These are phyloP conservation scores for Neonectria magnoliae DNA, from an alignment of 2,329 filamentous ascomycete genomes.

Conservation along the genomic window DNA sequence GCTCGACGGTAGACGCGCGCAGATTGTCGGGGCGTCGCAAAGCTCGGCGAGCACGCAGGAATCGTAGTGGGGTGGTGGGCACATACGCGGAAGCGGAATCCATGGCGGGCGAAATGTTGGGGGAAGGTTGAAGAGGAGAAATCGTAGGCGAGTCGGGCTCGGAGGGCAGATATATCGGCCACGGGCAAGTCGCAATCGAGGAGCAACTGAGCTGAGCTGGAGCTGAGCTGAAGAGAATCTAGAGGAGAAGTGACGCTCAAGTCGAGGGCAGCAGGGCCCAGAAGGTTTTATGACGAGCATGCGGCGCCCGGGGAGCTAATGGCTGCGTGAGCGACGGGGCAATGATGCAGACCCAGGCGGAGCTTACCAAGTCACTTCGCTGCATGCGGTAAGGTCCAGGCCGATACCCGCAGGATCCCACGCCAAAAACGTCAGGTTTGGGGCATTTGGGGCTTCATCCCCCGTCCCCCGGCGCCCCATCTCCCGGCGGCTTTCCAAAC, in stretches of 20 bases:
- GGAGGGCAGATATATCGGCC: slow-evolving; percentile 22
- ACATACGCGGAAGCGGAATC: slow-evolving; percentile 36
- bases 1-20: slow-evolving; percentile 1
- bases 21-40: slow-evolving; percentile 28
- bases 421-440: slow-evolving; percentile 22
- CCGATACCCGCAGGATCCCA: slow-evolving; percentile 21
- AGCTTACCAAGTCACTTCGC: slow-evolving; percentile 34
- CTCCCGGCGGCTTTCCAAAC: slow-evolving; percentile 20
- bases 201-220: slow-evolving; percentile 24
- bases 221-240: slow-evolving; percentile 33
- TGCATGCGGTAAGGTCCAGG: slow-evolving; percentile 28
- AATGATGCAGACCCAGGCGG: slow-evolving; percentile 41
- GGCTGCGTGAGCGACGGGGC: slow-evolving; percentile 41
- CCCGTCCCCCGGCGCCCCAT: slow-evolving; percentile 23
- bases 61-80: slow-evolving; percentile 39
- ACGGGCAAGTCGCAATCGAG: slow-evolving; percentile 16
- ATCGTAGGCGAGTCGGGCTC: slow-evolving; percentile 10
- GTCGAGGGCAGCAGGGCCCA: slow-evolving; percentile 35
- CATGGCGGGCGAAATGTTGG: slow-evolving; percentile 37
- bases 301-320: slow-evolving; percentile 40
- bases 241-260: slow-evolving; percentile 36
- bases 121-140: slow-evolving; percentile 11
- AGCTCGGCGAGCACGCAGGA: slow-evolving; percentile 26
- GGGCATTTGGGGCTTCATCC: slow-evolving; percentile 8
- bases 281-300: slow-evolving; percentile 46